phyloP scores from a whole-genome alignment of 441 rosid genomes.

The Biscutella laevigata region DNA sequence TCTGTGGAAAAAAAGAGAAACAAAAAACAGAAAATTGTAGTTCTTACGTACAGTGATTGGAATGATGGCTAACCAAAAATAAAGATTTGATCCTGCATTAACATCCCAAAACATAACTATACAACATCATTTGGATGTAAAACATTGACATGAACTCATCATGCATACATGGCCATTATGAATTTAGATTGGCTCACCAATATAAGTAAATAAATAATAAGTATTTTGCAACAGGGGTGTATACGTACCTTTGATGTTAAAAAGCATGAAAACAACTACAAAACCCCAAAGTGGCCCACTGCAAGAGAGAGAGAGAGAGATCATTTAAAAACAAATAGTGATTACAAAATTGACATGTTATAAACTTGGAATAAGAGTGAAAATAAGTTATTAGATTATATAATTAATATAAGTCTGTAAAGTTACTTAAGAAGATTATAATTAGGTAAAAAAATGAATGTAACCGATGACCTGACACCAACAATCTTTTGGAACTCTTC shows the following conservation, averaged over 20 bases:
- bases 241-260: slow-evolving; percentile 65
- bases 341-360: not conserved
- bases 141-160: not conserved
- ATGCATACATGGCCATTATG: not conserved
- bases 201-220: not conserved
- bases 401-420: not conserved
- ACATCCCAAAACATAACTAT: not conserved
- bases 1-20: not conserved
- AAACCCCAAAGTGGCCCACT: slow-evolving; percentile 91
- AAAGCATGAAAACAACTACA: slow-evolving; percentile 90
- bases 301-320: too few relatives aligned
- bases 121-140: too few relatives aligned
- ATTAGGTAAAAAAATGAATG: not conserved
- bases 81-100: slow-evolving; percentile 80
- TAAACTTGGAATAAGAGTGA: not conserved
- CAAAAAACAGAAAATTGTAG: not conserved
- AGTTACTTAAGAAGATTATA: too few relatives aligned
- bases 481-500: slow-evolving; percentile 91
- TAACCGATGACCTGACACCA: slow-evolving; percentile 73
- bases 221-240: not conserved
- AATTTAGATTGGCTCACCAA: not conserved
- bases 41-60: slow-evolving; percentile 71
- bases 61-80: slow-evolving; percentile 91
- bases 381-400: not conserved
- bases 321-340: too few relatives aligned